Conservation (phyloP, 345 rosid species). For the Eucalyptus cloeziana region DNA sequence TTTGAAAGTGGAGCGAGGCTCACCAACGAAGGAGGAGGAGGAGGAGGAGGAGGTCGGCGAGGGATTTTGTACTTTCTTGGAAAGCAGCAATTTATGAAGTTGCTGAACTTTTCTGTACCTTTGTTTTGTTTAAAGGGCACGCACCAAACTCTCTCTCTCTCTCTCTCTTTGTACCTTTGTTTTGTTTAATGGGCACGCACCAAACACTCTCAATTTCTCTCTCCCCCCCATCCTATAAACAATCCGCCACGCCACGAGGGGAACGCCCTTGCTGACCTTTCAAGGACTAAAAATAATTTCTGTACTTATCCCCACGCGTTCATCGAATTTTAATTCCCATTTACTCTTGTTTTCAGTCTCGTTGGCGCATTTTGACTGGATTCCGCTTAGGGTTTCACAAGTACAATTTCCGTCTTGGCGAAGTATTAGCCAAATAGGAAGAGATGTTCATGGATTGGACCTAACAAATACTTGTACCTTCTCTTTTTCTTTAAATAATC, state of each 20-base stretch:
- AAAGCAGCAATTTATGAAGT: not conserved
- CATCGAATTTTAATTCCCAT: not conserved
- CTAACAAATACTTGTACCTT: not conserved
- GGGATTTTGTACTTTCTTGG: not conserved
- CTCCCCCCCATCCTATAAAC: not conserved
- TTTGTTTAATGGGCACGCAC: too few relatives aligned
- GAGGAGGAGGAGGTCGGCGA: not conserved
- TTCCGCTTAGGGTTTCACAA: not conserved
- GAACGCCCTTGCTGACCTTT: not conserved
- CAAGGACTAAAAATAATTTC: not conserved
- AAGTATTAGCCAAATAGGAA: not conserved
- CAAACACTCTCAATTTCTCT: too few relatives aligned
- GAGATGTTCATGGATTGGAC: not conserved
- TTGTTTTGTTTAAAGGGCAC: not conserved
- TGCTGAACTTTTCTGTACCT: not conserved
- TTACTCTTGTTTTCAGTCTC: not conserved
- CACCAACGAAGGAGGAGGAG: not conserved
- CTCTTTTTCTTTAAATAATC: not conserved
- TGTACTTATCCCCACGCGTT: not conserved
- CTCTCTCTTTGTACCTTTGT: too few relatives aligned
- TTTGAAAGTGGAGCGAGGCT: not conserved
- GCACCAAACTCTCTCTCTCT: not conserved
- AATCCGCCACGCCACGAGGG: not conserved
- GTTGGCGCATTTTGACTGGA: not conserved
- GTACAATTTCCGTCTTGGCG: not conserved